Evolutionary conservation across 2,329 filamentous ascomycete species (phyloP), one percentile per base, ranked within the genome.

Genomic region (Colletotrichum aenigma): DNA sequence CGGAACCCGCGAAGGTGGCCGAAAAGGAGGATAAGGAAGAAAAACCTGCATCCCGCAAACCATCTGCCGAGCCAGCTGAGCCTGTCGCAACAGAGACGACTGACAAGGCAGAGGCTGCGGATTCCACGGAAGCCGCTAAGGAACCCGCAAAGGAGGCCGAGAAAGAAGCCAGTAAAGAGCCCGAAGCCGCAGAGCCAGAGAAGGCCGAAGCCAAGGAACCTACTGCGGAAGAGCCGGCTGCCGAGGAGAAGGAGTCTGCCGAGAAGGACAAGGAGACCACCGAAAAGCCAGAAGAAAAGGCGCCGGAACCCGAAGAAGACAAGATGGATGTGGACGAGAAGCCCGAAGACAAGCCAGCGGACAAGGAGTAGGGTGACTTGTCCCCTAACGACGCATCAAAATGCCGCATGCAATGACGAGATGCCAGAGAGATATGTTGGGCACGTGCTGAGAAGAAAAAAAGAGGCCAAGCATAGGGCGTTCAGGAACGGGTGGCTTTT

Each of bases 1-100:
- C 81, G 4, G 81, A 80, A 28, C 78, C 84, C 2, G 80, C 83
- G 3, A 77, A 82, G 21, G 81, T 81, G 30, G 80, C 84, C 7
- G 77, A 76, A 48, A 76, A 76, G 28, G 64, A 76, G 38, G 64
- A 79, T 7, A 76, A 78, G 16, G 77, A 77, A 43, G 79, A 81
- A 55, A 79, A 81, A 75, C 69, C 80, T 6, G 56, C 26, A 28
- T 78, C 43, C 13, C 67, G 36, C 48, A 74, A 70, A 55, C 65
- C 65, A 13, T 68, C 67, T 32, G 56, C 58, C 24, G 61, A 70
- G 32, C 68, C 74, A 7, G 71, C 73, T 21, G 79, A 83, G 55
- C 70, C 73, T n/a, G 78, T 78, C 62, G 71, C 79, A 26, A 74
- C 28, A 66, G 10, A 78, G 26, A 8, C 75, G n/a, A 28, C 67